A percentile compares a stretch with the other conserved stretches of the same genome.
Evolutionary conservation across 2,329 filamentous ascomycete genomes (phyloP).

Genomic region (Lomentospora prolificans): DNA sequence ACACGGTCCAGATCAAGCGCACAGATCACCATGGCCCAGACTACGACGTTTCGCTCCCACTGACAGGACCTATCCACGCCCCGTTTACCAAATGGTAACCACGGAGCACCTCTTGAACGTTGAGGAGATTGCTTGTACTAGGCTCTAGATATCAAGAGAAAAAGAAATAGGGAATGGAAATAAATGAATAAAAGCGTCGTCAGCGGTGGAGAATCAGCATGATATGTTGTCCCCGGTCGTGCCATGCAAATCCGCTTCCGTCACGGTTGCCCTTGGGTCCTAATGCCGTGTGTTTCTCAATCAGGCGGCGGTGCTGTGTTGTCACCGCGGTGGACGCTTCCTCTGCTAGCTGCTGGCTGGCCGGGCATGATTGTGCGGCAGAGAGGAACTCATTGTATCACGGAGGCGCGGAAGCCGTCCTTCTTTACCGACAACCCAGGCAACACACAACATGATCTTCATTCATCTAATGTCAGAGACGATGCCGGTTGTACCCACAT

Average conservation of each 20-base stretch:
- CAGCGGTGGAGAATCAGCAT: neutral
- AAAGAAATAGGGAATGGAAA: too few species aligned
- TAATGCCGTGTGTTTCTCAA: neutral
- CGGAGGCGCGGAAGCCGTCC: neutral
- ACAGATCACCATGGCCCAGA: too few species aligned
- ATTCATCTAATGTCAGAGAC: constrained; percentile 4
- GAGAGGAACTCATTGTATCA: neutral
- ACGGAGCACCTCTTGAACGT: too few species aligned
- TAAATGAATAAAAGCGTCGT: neutral
- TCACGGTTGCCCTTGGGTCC: too few species aligned
- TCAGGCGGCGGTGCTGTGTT: too few species aligned
- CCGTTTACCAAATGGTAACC: too few species aligned
- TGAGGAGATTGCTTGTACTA: too few species aligned
- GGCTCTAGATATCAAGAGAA: neutral
- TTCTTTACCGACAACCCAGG: neutral
- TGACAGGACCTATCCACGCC: too few species aligned
- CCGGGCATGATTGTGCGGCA: neutral
- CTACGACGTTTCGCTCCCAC: too few species aligned
- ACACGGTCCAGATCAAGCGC: too few species aligned
- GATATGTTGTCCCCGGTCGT: neutral
- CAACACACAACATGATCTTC: neutral
- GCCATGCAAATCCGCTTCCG: neutral
- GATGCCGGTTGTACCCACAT: neutral
- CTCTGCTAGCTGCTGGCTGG: too few species aligned
- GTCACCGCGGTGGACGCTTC: too few species aligned